phyloP scores from a whole-genome alignment of 2,329 filamentous ascomycete genomes.

The Boeremia lycopersici region DNA sequence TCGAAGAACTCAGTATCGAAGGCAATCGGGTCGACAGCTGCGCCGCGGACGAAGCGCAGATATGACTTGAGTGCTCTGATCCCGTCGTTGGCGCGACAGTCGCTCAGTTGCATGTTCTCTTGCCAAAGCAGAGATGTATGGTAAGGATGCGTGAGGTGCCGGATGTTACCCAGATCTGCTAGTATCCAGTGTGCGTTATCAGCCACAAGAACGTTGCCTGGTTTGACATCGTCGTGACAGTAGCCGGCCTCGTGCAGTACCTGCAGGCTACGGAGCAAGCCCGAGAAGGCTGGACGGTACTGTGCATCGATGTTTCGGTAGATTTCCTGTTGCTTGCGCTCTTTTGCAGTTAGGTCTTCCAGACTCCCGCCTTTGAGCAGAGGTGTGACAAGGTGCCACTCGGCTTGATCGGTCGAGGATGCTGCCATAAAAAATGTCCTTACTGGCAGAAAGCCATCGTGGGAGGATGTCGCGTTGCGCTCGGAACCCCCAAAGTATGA shows the following conservation, averaged over 20 bases:
- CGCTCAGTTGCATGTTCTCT: constrained; percentile 27
- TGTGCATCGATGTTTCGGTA: constrained; percentile 29
- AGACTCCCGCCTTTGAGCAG: constrained; percentile 23
- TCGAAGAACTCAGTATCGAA: constrained; percentile 36
- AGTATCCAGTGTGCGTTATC: constrained; percentile 35
- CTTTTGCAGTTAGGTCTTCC: constrained; percentile 14
- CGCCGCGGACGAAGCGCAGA: constrained; percentile 25
- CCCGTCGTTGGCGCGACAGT: constrained; percentile 40
- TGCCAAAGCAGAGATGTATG: constrained; percentile 32
- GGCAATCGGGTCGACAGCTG: constrained; percentile 8
- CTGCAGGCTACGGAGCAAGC: constrained; percentile 30
- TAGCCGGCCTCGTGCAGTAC: constrained; percentile 37
- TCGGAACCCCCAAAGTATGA: constrained; percentile 22
- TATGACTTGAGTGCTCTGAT: constrained; percentile 41
- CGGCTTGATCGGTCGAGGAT: constrained; percentile 12
- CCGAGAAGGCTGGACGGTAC: constrained; percentile 38
- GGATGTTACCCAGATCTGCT: constrained; percentile 46
- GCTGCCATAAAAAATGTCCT: constrained; percentile 26
- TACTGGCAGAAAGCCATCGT: constrained; percentile 25
- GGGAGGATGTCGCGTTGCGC: not conserved
- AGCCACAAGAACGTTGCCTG: constrained; percentile 41
- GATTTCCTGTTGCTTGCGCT: not conserved
- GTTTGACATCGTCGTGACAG: constrained; percentile 49
- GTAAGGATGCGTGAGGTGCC: constrained; percentile 38
- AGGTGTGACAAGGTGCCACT: constrained; percentile 31